Percentiles rank a stretch among this genome's conserved stretches.
Conservation (phyloP, 2,329 filamentous ascomycete species). For the Juglanconis oblonga region DNA sequence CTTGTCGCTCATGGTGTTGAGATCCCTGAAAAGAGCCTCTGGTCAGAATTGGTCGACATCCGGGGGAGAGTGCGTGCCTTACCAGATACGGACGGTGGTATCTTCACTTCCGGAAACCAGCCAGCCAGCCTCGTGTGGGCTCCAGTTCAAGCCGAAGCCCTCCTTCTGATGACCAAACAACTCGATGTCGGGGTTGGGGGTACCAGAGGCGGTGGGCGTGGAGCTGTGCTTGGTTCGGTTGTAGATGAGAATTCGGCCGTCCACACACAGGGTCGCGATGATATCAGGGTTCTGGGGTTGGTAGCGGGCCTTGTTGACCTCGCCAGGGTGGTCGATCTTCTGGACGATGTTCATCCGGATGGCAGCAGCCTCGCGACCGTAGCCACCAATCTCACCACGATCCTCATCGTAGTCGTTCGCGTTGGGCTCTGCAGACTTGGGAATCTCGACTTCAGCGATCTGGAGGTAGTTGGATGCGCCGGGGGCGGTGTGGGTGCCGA, state of each 20-base stretch:
- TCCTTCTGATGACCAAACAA: conserved; percentile 82
- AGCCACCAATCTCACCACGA: conserved; percentile 88
- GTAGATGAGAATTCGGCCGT: conserved; percentile 87
- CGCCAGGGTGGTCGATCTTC: conserved; percentile 92
- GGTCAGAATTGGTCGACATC: background rate
- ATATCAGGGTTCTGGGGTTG: conserved; percentile 97
- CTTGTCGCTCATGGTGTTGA: conserved; percentile 49
- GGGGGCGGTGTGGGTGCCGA: conserved; percentile 92
- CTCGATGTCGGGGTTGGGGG: conserved; percentile 77
- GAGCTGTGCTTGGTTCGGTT: conserved; percentile 92
- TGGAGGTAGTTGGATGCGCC: conserved; percentile 87
- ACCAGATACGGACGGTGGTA: conserved; percentile 88
- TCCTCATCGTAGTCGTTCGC: conserved; percentile 87
- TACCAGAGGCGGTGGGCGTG: conserved; percentile 60
- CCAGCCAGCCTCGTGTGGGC: conserved; percentile 74
- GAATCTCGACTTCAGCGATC: conserved; percentile 90
- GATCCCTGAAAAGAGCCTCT: conserved; percentile 10
- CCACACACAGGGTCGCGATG: conserved; percentile 87
- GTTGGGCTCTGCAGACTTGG: conserved; percentile 72
- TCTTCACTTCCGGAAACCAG: conserved; percentile 92
- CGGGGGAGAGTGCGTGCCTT: conserved; percentile 28
- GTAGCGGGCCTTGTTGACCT: conserved; percentile 98
- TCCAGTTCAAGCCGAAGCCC: conserved; percentile 93
- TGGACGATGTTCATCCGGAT: conserved; percentile 92
- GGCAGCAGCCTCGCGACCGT: conserved; percentile 71